Conservation (phyloP, 192 early-diverging fungal species). For the Martensiomyces pterosporus region DNA sequence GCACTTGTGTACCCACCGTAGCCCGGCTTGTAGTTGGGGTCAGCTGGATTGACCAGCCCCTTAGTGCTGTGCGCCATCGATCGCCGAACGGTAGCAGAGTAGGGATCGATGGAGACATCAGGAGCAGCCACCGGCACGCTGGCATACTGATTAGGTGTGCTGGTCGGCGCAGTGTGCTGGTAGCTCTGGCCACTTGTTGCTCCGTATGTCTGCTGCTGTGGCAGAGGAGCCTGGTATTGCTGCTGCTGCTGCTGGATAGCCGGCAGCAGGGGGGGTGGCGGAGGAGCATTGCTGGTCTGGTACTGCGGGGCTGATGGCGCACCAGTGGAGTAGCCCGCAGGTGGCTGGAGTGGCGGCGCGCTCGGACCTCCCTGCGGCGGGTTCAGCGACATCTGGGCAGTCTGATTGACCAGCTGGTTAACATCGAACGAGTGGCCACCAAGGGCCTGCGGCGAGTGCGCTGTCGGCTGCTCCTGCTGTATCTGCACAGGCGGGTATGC, state of each 20-base stretch:
- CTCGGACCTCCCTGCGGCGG: conserved; percentile 12
- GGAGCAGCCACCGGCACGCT: conserved; percentile 3
- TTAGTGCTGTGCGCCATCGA: conserved; percentile 21
- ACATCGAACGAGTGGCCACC: conserved; percentile 33
- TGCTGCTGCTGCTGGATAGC: conserved; percentile 9
- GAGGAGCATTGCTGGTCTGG: conserved; percentile 36
- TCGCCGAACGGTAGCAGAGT: conserved; percentile 23
- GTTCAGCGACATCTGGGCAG: conserved; percentile 35
- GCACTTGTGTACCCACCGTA: conserved; percentile 41
- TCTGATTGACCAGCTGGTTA: conserved; percentile 33
- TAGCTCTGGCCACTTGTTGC: conserved; percentile 1
- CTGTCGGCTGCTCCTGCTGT: background rate
- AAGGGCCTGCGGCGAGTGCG: conserved; percentile 17
- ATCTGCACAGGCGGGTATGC: conserved; percentile 9
- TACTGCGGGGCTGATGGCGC: conserved; percentile 26
- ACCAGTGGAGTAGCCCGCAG: conserved; percentile 13
- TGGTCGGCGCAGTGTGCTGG: conserved; percentile 1
- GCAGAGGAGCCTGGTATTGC: conserved; percentile 5
- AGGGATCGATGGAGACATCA: conserved; percentile 23
- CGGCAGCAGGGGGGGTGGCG: conserved; percentile 9
- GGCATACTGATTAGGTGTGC: conserved; percentile 3
- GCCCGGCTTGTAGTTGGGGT: conserved; percentile 27
- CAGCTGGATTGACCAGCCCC: conserved; percentile 6
- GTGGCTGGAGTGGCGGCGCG: conserved; percentile 23
- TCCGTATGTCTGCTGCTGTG: conserved; percentile 9